Base-by-base conservation (phyloP, 768 basidiomycete genomes). In the Boletus vermiculosoides region DNA sequence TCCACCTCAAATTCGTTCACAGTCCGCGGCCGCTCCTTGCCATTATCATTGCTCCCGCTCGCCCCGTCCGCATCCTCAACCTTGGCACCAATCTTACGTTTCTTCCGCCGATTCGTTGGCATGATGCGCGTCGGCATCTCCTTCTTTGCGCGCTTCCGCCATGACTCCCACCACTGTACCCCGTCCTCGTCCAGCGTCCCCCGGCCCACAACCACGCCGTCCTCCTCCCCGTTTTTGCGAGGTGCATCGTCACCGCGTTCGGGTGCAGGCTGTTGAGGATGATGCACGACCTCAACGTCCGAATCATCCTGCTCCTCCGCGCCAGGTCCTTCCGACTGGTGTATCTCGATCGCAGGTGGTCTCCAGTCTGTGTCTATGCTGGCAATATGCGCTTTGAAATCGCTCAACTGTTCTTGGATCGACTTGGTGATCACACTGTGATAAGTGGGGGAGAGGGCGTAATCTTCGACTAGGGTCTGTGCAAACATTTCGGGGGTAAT, bases 401-500 rank as follows among this genome's bases (percentile, higher is more conserved):
- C 91, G 58, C 82, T 81, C 44, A 98, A 75, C 64, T 97, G 93
- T 64, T 96, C 94, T 60, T 92, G 86, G 57, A 99, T 96, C 18
- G 86, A 78, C 69, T 90, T 88, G 44, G 84, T 78, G 69, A 97
- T 94, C 46, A 85, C 71, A 20, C 74, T 63, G 63, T 86, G 84
- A 66, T 88, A 88, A 54, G 74, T 79, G 25, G 82, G 69, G 0
- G 89, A 79, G 31, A 98, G 83, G 15, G 77, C 74, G 63, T 98
- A 96, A 73, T 99, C 97, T 65, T 96, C 95, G 22, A 96, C 85
- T 20, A 98, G 77, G 16, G 88, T 86, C 64, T 92, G 87, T 8
- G 95, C 96, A 63, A 98, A 97, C 40, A 84, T 72, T 68, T 96
- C 92, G 2, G 94, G 93, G 0, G 92, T 92, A 30, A 98, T 85